phyloP scores from a whole-genome alignment of 768 basidiomycete species.

The Naematelia aurantialba region DNA sequence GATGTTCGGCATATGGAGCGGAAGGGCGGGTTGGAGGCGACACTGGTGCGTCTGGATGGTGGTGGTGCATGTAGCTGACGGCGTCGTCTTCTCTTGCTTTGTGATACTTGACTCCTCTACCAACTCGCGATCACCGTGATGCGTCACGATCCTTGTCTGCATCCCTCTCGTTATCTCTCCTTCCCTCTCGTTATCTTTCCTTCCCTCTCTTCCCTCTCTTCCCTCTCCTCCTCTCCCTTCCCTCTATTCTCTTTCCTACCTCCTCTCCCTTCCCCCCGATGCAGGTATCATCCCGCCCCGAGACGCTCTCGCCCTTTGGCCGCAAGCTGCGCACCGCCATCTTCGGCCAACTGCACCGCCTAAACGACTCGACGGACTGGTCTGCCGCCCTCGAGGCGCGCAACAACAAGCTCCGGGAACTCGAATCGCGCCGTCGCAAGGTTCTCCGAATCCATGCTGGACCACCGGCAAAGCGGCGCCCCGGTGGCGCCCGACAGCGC shows the following conservation, averaged over 20 bases:
- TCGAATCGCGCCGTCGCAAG: not conserved
- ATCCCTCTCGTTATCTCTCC: too few species aligned
- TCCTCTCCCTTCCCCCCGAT: not conserved
- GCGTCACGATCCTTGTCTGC: too few species aligned
- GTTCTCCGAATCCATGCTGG: not conserved
- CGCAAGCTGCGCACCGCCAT: conserved; percentile 37
- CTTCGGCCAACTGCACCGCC: conserved; percentile 37
- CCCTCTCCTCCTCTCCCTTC: not conserved
- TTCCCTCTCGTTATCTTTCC: not conserved
- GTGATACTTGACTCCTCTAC: not conserved
- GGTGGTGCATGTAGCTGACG: not conserved
- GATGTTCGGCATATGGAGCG: conserved; percentile 41
- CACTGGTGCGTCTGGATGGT: conserved; percentile 32
- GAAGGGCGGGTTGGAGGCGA: conserved; percentile 46
- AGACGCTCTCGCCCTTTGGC: conserved; percentile 42
- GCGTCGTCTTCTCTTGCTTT: not conserved
- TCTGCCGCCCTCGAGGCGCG: too few species aligned
- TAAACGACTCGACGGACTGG: conserved; percentile 1
- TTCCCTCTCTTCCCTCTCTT: not conserved
- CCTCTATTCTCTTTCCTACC: not conserved
- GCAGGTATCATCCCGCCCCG: conserved; percentile 38
- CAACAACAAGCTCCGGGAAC: not conserved
- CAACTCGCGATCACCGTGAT: too few species aligned
- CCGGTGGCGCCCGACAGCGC: too few species aligned
- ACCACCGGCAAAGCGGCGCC: too few species aligned